Conservation (phyloP, 2,329 filamentous ascomycete species). For the Aspergillus uvarum region DNA sequence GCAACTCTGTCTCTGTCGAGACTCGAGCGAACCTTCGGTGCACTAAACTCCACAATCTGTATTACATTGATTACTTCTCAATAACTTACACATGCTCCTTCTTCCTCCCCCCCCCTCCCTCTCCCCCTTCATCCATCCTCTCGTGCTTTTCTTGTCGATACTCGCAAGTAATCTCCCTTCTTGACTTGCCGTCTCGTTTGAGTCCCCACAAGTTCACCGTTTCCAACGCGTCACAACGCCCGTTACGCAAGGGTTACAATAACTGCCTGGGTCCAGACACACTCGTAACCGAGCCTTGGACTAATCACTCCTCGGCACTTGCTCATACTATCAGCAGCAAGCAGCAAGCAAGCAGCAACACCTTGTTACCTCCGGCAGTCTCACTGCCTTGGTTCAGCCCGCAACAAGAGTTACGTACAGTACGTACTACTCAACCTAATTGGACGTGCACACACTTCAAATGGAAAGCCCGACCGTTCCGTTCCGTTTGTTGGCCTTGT, state of each 20-base stretch:
- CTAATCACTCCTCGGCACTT: neutral
- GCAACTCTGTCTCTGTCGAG: neutral
- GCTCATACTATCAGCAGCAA: neutral
- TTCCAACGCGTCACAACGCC: slow-evolving; percentile 25
- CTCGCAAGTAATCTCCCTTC: neutral
- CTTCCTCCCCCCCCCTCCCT: neutral
- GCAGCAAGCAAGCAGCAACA: neutral
- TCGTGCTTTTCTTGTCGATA: neutral
- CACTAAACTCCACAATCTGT: slow-evolving; percentile 1
- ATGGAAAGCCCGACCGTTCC: neutral
- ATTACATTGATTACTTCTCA: slow-evolving; percentile 1
- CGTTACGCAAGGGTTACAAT: slow-evolving; percentile 27
- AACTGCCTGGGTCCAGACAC: neutral
- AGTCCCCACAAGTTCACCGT: slow-evolving; percentile 28
- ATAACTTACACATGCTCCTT: neutral
- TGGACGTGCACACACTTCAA: neutral
- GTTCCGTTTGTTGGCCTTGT: neutral
- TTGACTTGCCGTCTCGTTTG: slow-evolving; percentile 1
- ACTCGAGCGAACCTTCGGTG: too few species aligned
- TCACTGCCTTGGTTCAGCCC: too few species aligned
- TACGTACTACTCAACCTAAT: too few species aligned
- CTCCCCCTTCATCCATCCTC: neutral
- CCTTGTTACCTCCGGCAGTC: too few species aligned
- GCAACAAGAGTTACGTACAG: too few species aligned
- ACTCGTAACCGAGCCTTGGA: neutral